Conservation (phyloP, 1,284 basidiomycete genomes). For the Ceratobasidium sp. region DNA sequence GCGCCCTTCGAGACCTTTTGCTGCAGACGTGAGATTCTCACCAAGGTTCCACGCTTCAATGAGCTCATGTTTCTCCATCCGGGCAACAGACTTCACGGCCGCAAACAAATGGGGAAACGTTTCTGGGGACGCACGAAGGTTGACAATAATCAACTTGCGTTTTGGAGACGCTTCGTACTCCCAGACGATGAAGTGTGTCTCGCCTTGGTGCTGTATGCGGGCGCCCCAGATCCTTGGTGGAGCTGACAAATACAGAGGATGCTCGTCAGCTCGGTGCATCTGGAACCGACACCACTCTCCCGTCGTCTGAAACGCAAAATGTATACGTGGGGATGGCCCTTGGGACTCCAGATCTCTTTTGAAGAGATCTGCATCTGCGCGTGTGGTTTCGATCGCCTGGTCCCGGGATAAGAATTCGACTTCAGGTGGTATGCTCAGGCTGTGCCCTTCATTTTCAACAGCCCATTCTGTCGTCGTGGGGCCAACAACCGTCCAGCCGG, state of each 20-base stretch:
- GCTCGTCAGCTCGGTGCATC: constrained; percentile 56
- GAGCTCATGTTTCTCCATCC: constrained; percentile 53
- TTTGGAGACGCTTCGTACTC: constrained; percentile 50
- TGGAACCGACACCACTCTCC: constrained; percentile 60
- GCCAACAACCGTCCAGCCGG: constrained; percentile 60
- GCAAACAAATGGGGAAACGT: constrained; percentile 56
- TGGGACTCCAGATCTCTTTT: constrained; percentile 41
- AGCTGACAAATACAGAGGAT: constrained; percentile 33
- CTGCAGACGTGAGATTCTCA: constrained; percentile 52
- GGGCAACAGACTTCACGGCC: constrained; percentile 55
- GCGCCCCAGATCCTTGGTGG: constrained; percentile 21
- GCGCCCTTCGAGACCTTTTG: constrained; percentile 54
- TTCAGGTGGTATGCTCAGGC: constrained; percentile 19
- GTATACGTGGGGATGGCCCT: constrained; percentile 43
- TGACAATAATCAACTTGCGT: constrained; percentile 59
- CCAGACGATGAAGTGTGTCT: constrained; percentile 59
- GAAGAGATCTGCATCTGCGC: constrained; percentile 35
- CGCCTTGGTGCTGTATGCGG: constrained; percentile 52
- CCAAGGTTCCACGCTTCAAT: constrained; percentile 66
- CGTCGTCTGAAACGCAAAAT: constrained; percentile 58
- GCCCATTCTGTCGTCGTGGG: constrained; percentile 59
- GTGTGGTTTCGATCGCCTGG: constrained; percentile 30
- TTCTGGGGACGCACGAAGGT: constrained; percentile 55
- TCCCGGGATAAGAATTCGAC: constrained; percentile 41
- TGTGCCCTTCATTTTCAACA: constrained; percentile 44